Base-by-base conservation (phyloP, 2,329 filamentous ascomycete species). In the Parastagonospora avenae region DNA sequence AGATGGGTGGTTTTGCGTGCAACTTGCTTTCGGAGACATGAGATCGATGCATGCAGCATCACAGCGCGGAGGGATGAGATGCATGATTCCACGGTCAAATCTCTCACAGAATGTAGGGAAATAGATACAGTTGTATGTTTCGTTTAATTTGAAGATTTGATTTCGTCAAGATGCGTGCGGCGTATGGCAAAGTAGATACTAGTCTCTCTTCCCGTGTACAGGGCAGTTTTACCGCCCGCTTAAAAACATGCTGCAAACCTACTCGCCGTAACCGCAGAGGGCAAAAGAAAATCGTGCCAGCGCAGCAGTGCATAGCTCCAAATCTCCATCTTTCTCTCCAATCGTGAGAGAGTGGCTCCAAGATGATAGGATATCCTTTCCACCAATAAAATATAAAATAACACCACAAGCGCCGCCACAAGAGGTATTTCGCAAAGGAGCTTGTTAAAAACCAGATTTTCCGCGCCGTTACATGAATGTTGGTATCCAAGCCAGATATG, bases 381-480 rank as follows among this genome's bases (percentile, higher is more conserved):
- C 37, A 28, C 60, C 62, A 50, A 54, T 57, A 46, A 53, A 62
- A 42, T 38, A 31, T 59, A 60, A 52, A 50, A 55, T 42, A 53
- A 61, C 50, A 56, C 59, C 56, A 42, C 16, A 56, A 61, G 62
- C 61, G 62, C 64, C 19, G 9, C 15, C 9, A 62, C 53, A 41
- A 52, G 52, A 36, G 39, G 37, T 44, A 38, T 55, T 41, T 42
- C 50, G 55, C 41, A 53, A 54, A 24, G 19, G 19, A 24, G 19
- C 19, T 42, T 55, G 56, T 40, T 5, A 32, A 24, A 39, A 46
- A 12, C 15, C 41, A 39, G 43, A 38, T 67, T 70, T 70, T 66
- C 60, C 64, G 57, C 59, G 53, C 60, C 60, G 53, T 50, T 39
- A 37, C 37, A 39, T 39, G 37, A 54, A 24, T 24, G 46, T 59